These are phyloP conservation scores for Uromyces viciae-fabae DNA, from an alignment of 1,284 basidiomycete genomes.

Conservation along the genomic window DNA sequence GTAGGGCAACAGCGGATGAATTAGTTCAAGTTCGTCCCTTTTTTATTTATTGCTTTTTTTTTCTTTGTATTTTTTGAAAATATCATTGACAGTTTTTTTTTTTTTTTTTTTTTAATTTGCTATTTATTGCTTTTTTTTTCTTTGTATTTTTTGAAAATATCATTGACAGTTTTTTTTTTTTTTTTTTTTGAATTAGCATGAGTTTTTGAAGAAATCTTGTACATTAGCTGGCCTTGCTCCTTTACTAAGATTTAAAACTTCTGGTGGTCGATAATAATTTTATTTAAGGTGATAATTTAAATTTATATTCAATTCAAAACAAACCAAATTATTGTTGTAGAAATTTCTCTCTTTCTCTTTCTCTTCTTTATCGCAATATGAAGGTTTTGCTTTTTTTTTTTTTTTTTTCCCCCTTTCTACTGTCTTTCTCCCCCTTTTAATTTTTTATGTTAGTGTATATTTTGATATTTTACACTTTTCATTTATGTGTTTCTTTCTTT, in stretches of 20 bases:
- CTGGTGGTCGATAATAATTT: not conserved
- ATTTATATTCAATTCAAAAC: not conserved
- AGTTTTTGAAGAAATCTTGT: slow-evolving; percentile 83
- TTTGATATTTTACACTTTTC: too few relatives aligned
- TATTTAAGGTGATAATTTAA: not conserved
- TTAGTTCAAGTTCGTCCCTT: slow-evolving; percentile 69
- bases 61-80: not conserved
- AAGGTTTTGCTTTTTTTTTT: too few relatives aligned
- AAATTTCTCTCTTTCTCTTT: too few relatives aligned
- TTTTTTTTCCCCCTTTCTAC: too few relatives aligned
- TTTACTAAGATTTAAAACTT: slow-evolving; percentile 65
- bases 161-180: not conserved
- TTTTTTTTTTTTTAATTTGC: not conserved
- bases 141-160: not conserved
- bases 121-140: not conserved
- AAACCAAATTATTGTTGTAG: too few relatives aligned
- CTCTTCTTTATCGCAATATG: too few relatives aligned
- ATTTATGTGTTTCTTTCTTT: too few relatives aligned
- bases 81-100: not conserved
- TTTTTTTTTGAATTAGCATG: slow-evolving; percentile 63
- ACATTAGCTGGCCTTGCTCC: slow-evolving; percentile 74
- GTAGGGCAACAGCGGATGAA: slow-evolving; percentile 87
- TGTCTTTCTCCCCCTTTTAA: too few relatives aligned
- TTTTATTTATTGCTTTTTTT: slow-evolving; percentile 13
- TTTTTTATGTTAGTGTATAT: too few relatives aligned